phyloP scores from a whole-genome alignment of 2,329 filamentous ascomycete species.

The Pseudogymnoascus sp. region DNA sequence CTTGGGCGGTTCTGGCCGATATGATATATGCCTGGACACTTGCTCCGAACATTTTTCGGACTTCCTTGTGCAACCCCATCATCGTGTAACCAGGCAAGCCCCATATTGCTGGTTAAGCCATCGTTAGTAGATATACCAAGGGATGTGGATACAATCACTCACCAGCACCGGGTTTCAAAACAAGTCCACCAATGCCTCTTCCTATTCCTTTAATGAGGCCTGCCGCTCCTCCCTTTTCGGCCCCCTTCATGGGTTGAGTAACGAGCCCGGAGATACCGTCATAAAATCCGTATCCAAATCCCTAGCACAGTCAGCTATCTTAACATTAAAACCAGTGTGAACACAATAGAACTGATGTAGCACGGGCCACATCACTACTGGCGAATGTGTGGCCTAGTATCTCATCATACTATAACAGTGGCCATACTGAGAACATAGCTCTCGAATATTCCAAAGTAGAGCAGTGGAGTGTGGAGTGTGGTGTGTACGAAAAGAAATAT shows the following conservation, averaged over 20 bases:
- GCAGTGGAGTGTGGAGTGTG: neutral
- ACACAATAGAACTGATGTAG: neutral
- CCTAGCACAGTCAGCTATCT: neutral
- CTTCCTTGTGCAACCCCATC: slow-evolving; percentile 72
- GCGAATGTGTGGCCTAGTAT: neutral
- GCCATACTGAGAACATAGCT: neutral
- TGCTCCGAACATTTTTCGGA: slow-evolving; percentile 61
- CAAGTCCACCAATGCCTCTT: slow-evolving; percentile 52
- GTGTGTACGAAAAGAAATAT: neutral
- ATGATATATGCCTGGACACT: slow-evolving; percentile 74
- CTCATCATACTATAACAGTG: neutral
- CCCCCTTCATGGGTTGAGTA: slow-evolving; percentile 66
- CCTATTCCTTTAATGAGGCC: slow-evolving; percentile 74
- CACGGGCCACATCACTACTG: neutral
- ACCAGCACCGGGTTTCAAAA: slow-evolving; percentile 58
- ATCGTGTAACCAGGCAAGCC: slow-evolving; percentile 72
- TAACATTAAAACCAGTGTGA: neutral
- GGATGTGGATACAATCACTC: slow-evolving; percentile 22
- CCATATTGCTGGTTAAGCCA: slow-evolving; percentile 44
- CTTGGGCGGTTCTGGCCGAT: slow-evolving; percentile 66
- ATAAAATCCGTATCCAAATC: slow-evolving; percentile 54
- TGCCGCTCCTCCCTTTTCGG: slow-evolving; percentile 52
- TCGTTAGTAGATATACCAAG: slow-evolving; percentile 9
- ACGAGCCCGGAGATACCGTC: slow-evolving; percentile 76
- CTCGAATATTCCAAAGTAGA: neutral